phyloP scores from a whole-genome alignment of 2,329 filamentous ascomycete genomes.

The Paraphoma chrysanthemicola region DNA sequence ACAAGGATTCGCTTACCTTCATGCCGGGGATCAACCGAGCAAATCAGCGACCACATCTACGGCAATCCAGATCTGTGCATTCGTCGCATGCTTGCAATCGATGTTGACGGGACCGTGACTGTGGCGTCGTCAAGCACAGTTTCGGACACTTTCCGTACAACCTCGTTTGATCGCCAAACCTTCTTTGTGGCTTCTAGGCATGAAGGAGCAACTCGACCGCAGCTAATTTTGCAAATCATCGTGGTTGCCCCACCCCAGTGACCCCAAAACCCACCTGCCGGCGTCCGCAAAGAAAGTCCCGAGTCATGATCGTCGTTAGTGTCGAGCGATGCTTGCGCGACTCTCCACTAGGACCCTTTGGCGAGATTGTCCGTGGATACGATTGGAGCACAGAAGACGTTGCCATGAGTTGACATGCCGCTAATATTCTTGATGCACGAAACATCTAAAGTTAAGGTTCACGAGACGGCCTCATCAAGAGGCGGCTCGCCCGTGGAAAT shows the following conservation, averaged over 20 bases:
- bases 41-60: no score
- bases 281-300: neutral
- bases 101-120: neutral
- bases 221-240: neutral
- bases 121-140: neutral
- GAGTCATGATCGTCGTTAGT: neutral
- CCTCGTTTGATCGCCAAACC: neutral
- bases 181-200: neutral
- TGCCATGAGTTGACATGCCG: neutral
- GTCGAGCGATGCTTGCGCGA: neutral
- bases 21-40: no score
- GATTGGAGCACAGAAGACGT: neutral
- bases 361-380: neutral
- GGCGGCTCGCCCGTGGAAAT: neutral
- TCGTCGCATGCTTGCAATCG: neutral
- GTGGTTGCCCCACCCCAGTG: neutral
- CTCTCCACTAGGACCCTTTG: neutral
- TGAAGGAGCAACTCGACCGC: neutral
- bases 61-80: no score
- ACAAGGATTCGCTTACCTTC: no score
- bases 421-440: neutral
- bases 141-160: neutral
- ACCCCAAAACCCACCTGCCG: neutral
- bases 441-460: neutral
- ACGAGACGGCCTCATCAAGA: neutral